phyloP scores from a whole-genome alignment of 2,329 filamentous ascomycete species.

The Cordyceps farinosa region DNA sequence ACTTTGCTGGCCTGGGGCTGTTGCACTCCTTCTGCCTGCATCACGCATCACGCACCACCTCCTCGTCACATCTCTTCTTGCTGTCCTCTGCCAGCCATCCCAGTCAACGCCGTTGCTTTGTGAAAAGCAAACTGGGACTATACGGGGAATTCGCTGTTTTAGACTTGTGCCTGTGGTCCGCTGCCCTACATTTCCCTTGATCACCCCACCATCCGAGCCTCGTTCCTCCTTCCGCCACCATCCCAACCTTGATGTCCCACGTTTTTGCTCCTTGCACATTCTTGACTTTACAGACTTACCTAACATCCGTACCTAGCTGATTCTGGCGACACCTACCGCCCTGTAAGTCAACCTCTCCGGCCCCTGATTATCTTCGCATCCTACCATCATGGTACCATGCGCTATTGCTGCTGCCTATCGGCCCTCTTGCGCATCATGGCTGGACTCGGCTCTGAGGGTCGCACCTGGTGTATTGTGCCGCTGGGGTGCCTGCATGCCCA shows the following conservation, averaged over 20 bases:
- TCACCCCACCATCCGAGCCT: constrained; percentile 16
- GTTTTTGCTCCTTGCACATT: constrained; percentile 16
- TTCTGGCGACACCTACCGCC: constrained; percentile 58
- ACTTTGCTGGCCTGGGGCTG: background rate
- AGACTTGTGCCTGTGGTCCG: background rate
- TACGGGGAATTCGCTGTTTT: background rate
- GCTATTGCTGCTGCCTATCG: constrained; percentile 1
- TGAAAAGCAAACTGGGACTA: background rate
- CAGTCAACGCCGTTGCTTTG: background rate
- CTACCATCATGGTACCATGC: background rate
- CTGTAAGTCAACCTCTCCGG: constrained; percentile 43
- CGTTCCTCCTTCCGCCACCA: constrained; percentile 21
- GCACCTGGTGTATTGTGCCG: background rate
- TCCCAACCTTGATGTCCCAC: constrained; percentile 22
- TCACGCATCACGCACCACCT: background rate
- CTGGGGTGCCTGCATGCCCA: background rate
- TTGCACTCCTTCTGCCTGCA: background rate
- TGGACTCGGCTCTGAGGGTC: background rate
- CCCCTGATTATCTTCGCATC: constrained; percentile 3
- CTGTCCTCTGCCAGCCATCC: background rate
- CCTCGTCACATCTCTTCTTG: constrained; percentile 1
- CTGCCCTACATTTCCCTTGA: constrained; percentile 7
- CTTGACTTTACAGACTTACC: constrained; percentile 25
- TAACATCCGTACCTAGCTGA: constrained; percentile 51
- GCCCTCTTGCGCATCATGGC: background rate